Evolutionary conservation across 2,329 filamentous ascomycete genomes (phyloP).

Genomic region (Epichloe festucae): DNA sequence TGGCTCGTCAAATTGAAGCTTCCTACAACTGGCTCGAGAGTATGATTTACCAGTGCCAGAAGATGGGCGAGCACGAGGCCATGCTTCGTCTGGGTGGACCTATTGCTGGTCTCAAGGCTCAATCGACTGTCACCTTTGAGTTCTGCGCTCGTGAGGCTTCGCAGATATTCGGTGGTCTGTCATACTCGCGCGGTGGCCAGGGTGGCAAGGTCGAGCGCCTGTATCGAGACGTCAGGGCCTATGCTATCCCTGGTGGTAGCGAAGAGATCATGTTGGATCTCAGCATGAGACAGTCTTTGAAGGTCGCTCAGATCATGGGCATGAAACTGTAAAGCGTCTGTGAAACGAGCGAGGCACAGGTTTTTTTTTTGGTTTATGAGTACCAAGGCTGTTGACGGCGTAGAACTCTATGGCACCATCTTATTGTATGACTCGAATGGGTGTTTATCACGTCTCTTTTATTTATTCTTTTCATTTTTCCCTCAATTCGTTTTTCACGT

Average conservation of each 20-base stretch:
- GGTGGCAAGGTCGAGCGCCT: constrained; percentile 90
- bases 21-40: constrained; percentile 97
- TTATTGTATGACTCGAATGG: neutral
- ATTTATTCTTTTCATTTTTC: neutral
- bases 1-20: constrained; percentile 95
- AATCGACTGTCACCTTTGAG: constrained; percentile 88
- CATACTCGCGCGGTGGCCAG: constrained; percentile 85
- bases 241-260: constrained; percentile 87
- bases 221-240: constrained; percentile 89
- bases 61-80: constrained; percentile 88
- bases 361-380: neutral
- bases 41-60: constrained; percentile 81
- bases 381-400: neutral
- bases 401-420: neutral
- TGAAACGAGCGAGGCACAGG: neutral
- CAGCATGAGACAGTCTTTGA: constrained; percentile 81
- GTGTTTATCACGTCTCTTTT: neutral
- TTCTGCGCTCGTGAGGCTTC: constrained; percentile 93
- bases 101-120: constrained; percentile 88
- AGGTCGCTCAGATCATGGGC: constrained; percentile 78
- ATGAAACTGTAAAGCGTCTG: constrained; percentile 71
- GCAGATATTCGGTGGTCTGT: constrained; percentile 93
- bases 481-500: neutral
- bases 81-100: constrained; percentile 93
- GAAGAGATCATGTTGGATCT: constrained; percentile 99